These are phyloP conservation scores for Lactarius evosmus DNA, from an alignment of 768 basidiomycete species.

Conservation along the genomic window DNA sequence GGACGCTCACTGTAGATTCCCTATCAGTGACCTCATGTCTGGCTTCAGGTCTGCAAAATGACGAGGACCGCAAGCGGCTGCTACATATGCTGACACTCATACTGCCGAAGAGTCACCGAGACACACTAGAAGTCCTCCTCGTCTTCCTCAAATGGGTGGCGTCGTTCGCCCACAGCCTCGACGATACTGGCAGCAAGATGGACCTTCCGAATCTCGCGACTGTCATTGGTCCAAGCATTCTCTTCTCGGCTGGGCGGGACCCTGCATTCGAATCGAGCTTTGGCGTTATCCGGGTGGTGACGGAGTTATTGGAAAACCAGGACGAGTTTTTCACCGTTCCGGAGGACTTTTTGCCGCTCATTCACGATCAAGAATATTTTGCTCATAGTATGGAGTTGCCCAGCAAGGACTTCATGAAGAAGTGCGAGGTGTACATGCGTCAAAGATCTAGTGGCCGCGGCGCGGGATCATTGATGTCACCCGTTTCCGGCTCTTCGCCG, in stretches of 20 bases:
- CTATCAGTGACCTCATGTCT: constrained; percentile 23
- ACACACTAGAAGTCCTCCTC: constrained; percentile 96
- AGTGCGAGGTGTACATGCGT: constrained; percentile 87
- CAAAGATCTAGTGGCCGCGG: constrained; percentile 61
- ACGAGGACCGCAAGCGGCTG: constrained; percentile 75
- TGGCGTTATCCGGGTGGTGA: constrained; percentile 78
- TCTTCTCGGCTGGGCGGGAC: constrained; percentile 84
- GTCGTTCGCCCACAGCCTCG: constrained; percentile 96
- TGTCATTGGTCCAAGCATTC: constrained; percentile 96
- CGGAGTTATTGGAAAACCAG: constrained; percentile 84
- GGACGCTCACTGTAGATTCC: not conserved
- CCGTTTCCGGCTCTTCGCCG: constrained; percentile 37
- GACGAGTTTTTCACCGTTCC: constrained; percentile 97
- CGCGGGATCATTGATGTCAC: constrained; percentile 36
- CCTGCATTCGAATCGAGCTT: constrained; percentile 93
- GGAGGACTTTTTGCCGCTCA: constrained; percentile 78
- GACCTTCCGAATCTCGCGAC: constrained; percentile 93
- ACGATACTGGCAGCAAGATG: constrained; percentile 98
- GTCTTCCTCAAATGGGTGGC: constrained; percentile 99
- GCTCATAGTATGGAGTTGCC: constrained; percentile 83
- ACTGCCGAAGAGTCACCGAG: constrained; percentile 89
- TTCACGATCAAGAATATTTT: constrained; percentile 93
- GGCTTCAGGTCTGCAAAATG: constrained; percentile 64
- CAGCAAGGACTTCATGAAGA: constrained; percentile 93
- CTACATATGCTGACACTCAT: constrained; percentile 84